Base-by-base conservation (phyloP, 805 yeast genomes). In the Wickerhamomyces queroliae region DNA sequence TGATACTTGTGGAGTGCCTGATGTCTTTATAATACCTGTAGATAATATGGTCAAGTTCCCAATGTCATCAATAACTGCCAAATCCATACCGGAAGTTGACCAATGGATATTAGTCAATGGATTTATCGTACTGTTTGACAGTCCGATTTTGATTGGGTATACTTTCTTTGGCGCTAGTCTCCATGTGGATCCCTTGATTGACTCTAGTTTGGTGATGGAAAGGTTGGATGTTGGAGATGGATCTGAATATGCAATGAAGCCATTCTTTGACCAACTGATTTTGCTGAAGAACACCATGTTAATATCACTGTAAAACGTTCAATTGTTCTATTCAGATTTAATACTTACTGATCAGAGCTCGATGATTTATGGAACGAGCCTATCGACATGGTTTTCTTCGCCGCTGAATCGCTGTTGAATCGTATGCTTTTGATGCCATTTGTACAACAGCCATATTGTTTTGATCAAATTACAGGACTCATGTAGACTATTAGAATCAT, bases 171-270 rank as follows among this genome's bases (percentile, higher is more conserved):
- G 45, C 6, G 56, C 44, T 28, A 89, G 66, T 48, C 80, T 78
- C 97, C 97, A 91, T 34, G 70, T 61, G 25, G 70, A 68, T 1
- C 96, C 97, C 56, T 86, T 82, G 12, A 76, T 60, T 43, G 88
- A 78, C 49, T 82, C 90, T 27, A 49, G 42, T 35, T 47, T 48
- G 19, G 55, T 42, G 43, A 55, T 51, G 56, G 66, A 45, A 61
- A 64, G 40, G 55, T 62, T 44, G 20, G 63, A 41, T 58, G 49
- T 40, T 16, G 57, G 50, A 35, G 59, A 59, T 28, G 68, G 61
- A 40, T 74, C 69, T 7, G 78, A 63, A 49, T 82, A 87, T 1
- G 95, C 95, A 24, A 90, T 73, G 49, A 87, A 77, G 12, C 96
- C 96, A 48, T 80, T 83, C 47, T 79, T 76, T 10, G 95, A 84